A percentile compares a stretch with the other conserved stretches of the same genome.
These are phyloP conservation scores for Saksenaea oblongispora DNA, from an alignment of 371 early-diverging fungal genomes.

Conservation along the genomic window DNA sequence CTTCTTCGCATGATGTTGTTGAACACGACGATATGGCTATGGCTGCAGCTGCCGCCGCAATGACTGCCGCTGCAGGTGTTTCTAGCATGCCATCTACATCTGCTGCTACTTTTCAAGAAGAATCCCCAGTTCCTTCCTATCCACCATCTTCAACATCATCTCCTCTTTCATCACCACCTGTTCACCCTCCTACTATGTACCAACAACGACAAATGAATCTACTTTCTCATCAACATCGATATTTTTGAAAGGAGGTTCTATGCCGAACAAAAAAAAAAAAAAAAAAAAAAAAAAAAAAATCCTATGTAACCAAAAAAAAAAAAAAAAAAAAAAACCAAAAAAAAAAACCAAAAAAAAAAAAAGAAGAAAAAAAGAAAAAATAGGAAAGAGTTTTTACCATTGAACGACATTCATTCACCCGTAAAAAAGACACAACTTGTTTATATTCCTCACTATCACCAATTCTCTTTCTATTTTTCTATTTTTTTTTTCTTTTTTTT, in stretches of 20 bases:
- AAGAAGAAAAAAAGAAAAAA: background rate
- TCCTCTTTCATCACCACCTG: background rate
- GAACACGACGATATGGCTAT: constrained; percentile 2
- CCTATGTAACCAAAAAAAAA: background rate
- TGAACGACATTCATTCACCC: constrained; percentile 1
- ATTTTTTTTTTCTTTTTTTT: background rate
- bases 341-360: background rate
- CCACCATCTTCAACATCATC: background rate
- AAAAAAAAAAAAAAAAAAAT: background rate
- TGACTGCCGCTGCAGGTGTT: constrained; percentile 3
- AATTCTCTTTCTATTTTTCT: background rate
- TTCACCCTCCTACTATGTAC: constrained; percentile 1
- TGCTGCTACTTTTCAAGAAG: background rate
- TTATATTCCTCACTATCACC: background rate
- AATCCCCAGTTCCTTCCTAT: constrained; percentile 2
- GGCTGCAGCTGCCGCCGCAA: constrained; percentile 3
- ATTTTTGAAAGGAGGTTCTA: background rate
- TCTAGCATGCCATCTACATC: background rate
- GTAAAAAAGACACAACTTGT: background rate
- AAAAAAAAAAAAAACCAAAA: background rate
- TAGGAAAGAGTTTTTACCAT: background rate
- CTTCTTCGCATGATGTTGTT: constrained; percentile 3
- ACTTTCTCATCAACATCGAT: constrained; percentile 2
- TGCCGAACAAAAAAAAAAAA: background rate
- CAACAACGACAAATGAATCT: background rate